Evolutionary conservation across 441 rosid species (phyloP).

Genomic region (Erodium trifolium): DNA sequence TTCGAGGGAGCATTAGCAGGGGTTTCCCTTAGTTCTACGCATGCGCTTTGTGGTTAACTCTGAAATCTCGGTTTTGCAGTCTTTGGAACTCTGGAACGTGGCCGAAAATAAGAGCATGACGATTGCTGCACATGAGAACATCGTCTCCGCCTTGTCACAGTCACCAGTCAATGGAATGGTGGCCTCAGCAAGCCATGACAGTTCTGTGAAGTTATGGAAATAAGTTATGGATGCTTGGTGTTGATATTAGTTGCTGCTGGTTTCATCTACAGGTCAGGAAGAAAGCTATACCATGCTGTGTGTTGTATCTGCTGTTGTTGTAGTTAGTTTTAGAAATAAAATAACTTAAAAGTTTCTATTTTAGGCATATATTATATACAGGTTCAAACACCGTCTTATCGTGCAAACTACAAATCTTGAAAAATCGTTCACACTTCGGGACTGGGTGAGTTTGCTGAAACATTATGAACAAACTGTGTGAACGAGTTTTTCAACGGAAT

Average conservation of each 20-base stretch:
- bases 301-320: not conserved
- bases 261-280: not conserved
- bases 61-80: constrained; percentile 28
- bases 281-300: not conserved
- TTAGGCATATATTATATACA: not conserved
- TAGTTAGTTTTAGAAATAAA: not conserved
- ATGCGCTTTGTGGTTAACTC: not conserved
- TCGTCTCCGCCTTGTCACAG: constrained; percentile 48
- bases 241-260: not conserved
- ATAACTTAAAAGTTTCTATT: not conserved
- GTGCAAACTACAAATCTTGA: too few species aligned
- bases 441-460: too few species aligned
- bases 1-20: too few species aligned
- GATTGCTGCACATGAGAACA: constrained; percentile 41
- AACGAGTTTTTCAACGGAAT: too few species aligned
- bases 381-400: too few species aligned
- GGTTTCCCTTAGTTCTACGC: not conserved
- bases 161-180: constrained; percentile 44
- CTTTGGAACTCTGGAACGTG: constrained; percentile 58
- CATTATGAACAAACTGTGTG: too few species aligned
- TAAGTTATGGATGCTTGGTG: constrained; percentile 16
- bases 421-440: too few species aligned
- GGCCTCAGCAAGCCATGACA: constrained; percentile 65
- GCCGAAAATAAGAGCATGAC: constrained; percentile 50
- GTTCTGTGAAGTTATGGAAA: constrained; percentile 60